Conservation (phyloP, 805 yeast species). For the Debaryomyces castellii region DNA sequence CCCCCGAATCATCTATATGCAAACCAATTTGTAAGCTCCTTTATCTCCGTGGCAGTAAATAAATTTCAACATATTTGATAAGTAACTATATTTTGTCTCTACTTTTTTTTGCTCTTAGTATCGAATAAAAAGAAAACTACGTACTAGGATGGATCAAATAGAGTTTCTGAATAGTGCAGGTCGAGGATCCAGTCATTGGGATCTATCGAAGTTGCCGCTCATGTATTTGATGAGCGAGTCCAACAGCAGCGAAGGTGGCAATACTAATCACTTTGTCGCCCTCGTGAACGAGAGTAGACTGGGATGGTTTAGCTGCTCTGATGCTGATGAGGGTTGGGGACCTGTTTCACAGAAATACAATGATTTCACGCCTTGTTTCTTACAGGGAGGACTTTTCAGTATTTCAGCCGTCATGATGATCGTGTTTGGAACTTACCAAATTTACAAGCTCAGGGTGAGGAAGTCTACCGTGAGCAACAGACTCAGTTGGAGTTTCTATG, state of each 20-base stretch:
- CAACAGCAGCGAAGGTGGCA: neutral
- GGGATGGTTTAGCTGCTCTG: constrained; percentile 13
- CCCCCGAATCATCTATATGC: neutral
- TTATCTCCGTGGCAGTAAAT: neutral
- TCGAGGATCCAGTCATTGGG: neutral
- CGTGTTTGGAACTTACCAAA: constrained; percentile 39
- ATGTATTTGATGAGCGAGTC: neutral
- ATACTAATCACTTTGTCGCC: neutral
- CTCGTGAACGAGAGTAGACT: neutral
- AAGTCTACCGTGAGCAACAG: constrained; percentile 26
- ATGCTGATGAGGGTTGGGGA: constrained; percentile 43
- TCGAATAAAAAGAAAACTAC: neutral
- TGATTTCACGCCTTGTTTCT: constrained; percentile 62
- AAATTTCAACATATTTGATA: neutral
- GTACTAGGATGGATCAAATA: neutral
- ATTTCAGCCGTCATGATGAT: constrained; percentile 43
- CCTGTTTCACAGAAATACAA: constrained; percentile 39
- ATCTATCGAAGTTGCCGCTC: neutral
- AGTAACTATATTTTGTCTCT: neutral
- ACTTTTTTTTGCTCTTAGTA: neutral
- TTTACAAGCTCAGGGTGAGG: constrained; percentile 27
- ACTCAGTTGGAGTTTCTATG: constrained; percentile 37
- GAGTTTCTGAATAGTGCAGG: constrained; percentile 1
- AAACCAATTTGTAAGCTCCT: neutral
- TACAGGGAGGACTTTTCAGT: constrained; percentile 49